Evolutionary conservation across 1,139 yeast species (phyloP), one percentile per base, ranked within the genome.

Genomic region (Sugiyamaella novakii): DNA sequence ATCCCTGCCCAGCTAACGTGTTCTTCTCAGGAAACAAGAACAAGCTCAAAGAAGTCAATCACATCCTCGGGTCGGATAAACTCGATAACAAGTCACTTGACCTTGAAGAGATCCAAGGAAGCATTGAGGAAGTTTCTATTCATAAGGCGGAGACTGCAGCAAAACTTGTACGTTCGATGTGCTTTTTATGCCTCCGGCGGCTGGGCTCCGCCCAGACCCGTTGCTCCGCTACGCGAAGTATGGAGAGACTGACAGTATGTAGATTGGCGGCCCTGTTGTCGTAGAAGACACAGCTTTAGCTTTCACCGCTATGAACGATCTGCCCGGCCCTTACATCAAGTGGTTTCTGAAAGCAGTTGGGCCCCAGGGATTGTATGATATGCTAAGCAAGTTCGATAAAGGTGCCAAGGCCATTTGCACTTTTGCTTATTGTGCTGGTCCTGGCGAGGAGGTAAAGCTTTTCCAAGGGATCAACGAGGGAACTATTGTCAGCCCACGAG

Each of bases 271-370:
- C 0, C 94, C 98, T 0, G 97, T 88, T 0, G 74, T 94, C 49
- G 96, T 91, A 2, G 99, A 94, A 65, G 99, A 94, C 63, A 94
- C 98, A 0, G 91, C 96, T 47, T 77, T 94, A 43, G 88, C 85
- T 7, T 94, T 86, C 67, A 77, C 76, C 50, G 96, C 95, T 1
- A 76, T 85, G 65, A 82, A 86, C 46, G 83, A 82, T 14, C 77
- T 94, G 49, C 99, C 99, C 1, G 99, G 99, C 6, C 98, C 98
- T 1, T 80, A 80, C 60, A 79, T 80, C 67, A 91, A 91, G 68
- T 91, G 98, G 98, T 91, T 91, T 69, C 78, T 87, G 43, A 71
- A 81, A 53, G 70, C 80, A 12, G 67, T 89, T 55, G 96, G 96
- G 0, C 75, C 85, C 46, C 78, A 76, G 17, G 50, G 50, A 5